phyloP scores from a whole-genome alignment of 2,329 filamentous ascomycete species.

The Emergomyces pasteurianus region DNA sequence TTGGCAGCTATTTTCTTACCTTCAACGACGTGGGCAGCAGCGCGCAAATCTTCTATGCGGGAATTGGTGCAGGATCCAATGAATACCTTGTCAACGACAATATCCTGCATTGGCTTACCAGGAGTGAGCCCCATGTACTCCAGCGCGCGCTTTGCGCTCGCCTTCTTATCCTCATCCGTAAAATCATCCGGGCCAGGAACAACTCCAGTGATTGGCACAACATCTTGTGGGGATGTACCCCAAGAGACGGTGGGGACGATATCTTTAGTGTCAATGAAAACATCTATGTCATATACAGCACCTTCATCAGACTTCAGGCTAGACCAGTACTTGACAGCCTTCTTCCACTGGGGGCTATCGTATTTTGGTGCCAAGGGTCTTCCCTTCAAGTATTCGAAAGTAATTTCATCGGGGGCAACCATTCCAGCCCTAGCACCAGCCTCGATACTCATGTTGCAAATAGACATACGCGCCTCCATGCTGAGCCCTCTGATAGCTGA shows the following conservation, averaged over 20 bases:
- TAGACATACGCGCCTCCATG: constrained; percentile 97
- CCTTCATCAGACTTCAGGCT: constrained; percentile 73
- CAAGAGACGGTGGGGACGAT: constrained; percentile 89
- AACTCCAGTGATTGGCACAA: constrained; percentile 82
- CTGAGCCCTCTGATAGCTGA: constrained; percentile 80
- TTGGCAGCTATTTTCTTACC: constrained; percentile 79
- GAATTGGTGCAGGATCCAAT: constrained; percentile 98
- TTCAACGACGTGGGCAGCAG: constrained; percentile 73
- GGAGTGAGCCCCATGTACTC: constrained; percentile 92
- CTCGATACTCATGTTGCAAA: constrained; percentile 99
- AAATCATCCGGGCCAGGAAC: constrained; percentile 89
- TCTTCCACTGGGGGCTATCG: constrained; percentile 80
- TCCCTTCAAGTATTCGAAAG: constrained; percentile 90
- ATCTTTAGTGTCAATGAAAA: constrained; percentile 84
- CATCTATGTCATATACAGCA: constrained; percentile 79
- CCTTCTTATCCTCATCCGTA: constrained; percentile 64
- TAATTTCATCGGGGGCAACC: constrained; percentile 88
- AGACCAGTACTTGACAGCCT: constrained; percentile 78
- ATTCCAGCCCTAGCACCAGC: constrained; percentile 90
- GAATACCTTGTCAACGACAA: constrained; percentile 88
- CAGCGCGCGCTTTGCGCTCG: constrained; percentile 65
- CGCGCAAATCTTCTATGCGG: constrained; percentile 86
- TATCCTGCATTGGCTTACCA: constrained; percentile 84
- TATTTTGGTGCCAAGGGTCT: constrained; percentile 76
- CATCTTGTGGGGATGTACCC: constrained; percentile 94